Conservation (phyloP, 2,329 filamentous ascomycete species). For the Hypocreales sp. region DNA sequence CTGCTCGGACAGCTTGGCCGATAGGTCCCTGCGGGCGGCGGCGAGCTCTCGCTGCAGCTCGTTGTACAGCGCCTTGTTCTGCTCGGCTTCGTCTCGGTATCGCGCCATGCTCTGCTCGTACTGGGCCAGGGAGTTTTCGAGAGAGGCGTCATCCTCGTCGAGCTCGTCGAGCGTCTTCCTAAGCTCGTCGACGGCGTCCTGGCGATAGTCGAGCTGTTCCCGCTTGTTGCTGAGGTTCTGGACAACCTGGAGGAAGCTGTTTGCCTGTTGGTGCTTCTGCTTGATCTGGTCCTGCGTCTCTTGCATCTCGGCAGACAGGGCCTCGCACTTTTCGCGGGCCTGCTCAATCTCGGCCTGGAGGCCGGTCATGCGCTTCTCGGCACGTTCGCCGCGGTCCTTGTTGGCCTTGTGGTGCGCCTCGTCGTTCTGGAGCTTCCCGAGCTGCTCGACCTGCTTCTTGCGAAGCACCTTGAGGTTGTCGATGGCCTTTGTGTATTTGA, state of each 20-base stretch:
- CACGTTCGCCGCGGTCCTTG: slow-evolving; percentile 68
- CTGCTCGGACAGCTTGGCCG: slow-evolving; percentile 43
- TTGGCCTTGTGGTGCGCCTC: slow-evolving; percentile 67
- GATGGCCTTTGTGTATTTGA: slow-evolving; percentile 94
- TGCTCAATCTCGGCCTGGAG: slow-evolving; percentile 52
- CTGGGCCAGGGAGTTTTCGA: slow-evolving; percentile 56
- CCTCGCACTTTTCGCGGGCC: slow-evolving; percentile 40
- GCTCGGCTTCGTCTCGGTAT: slow-evolving; percentile 46
- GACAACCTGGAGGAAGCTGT: slow-evolving; percentile 59
- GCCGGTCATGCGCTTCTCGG: slow-evolving; percentile 47
- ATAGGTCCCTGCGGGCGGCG: slow-evolving; percentile 28
- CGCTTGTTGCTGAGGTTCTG: slow-evolving; percentile 62
- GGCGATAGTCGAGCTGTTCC: slow-evolving; percentile 54
- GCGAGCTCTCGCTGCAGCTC: slow-evolving; percentile 40
- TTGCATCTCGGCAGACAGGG: slow-evolving; percentile 44
- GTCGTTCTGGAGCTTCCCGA: slow-evolving; percentile 56
- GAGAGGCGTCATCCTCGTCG: slow-evolving; percentile 59
- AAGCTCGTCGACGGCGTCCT: slow-evolving; percentile 56
- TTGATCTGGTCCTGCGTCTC: slow-evolving; percentile 41
- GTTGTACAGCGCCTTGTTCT: slow-evolving; percentile 47
- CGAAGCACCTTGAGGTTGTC: slow-evolving; percentile 80
- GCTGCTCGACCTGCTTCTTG: slow-evolving; percentile 67
- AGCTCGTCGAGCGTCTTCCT: slow-evolving; percentile 61
- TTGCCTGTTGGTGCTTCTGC: slow-evolving; percentile 57
- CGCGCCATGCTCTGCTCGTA: slow-evolving; percentile 62